phyloP scores from a whole-genome alignment of 257 asterid species.

The Echium plantagineum region DNA sequence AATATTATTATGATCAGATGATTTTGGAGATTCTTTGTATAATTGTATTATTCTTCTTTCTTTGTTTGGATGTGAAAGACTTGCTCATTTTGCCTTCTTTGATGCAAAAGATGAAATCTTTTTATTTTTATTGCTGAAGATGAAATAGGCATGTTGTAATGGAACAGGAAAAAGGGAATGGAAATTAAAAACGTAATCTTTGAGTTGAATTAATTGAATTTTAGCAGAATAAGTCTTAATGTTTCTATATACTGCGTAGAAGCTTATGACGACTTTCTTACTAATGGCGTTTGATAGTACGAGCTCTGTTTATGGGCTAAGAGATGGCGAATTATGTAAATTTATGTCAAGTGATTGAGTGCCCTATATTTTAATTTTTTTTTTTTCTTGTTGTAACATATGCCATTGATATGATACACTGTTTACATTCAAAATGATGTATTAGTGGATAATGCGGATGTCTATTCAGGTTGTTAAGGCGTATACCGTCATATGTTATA shows the following conservation, averaged over 20 bases:
- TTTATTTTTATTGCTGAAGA: background rate
- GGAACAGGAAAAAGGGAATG: background rate
- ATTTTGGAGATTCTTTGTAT: background rate
- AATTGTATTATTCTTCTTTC: too few relatives aligned
- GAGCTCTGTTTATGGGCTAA: background rate
- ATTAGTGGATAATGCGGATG: background rate
- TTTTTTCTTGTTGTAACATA: background rate
- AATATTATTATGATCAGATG: constrained; percentile 1
- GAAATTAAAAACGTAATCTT: background rate
- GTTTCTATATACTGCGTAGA: background rate
- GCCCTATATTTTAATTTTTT: background rate
- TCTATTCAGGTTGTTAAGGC: background rate
- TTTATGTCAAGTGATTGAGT: background rate
- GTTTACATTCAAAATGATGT: background rate
- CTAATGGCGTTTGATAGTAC: background rate
- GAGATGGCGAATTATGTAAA: background rate
- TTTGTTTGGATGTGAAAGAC: too few relatives aligned
- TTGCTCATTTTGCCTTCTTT: background rate
- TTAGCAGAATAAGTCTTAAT: background rate
- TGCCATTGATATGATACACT: background rate
- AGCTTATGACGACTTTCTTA: background rate
- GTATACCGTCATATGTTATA: background rate
- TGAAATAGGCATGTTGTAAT: background rate
- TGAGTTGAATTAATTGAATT: background rate
- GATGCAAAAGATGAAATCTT: background rate